Conservation (phyloP, 2,329 filamentous ascomycete genomes). For the Amesomyces nigricolor region DNA sequence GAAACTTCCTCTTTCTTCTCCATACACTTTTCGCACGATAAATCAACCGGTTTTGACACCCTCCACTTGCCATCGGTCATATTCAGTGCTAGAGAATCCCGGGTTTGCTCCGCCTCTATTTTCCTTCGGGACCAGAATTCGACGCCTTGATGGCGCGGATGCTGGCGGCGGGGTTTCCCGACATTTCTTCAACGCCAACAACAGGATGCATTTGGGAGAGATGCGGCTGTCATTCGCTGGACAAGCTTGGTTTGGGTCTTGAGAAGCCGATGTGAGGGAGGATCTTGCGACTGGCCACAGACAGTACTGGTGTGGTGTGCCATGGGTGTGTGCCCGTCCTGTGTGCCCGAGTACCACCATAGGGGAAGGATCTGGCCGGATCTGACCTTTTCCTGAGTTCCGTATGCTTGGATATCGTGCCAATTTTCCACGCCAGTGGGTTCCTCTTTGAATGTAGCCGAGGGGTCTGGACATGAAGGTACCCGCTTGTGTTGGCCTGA, state of each 20-base stretch:
- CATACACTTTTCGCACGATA: constrained; percentile 17
- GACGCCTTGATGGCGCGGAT: constrained; percentile 6
- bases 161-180: constrained; percentile 14
- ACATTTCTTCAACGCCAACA: constrained; percentile 8
- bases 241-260: not conserved
- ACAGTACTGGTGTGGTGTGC: not conserved
- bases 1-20: not conserved
- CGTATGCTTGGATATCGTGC: not conserved
- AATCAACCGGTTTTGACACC: constrained; percentile 22
- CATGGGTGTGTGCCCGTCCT: not conserved
- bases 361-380: not conserved
- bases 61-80: constrained; percentile 19
- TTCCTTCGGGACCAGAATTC: constrained; percentile 10
- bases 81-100: constrained; percentile 20
- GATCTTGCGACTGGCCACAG: constrained; percentile 3
- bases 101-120: constrained; percentile 3
- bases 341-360: not conserved
- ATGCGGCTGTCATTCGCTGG: not conserved
- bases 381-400: not conserved
- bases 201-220: too few relatives aligned
- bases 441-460: too few relatives aligned
- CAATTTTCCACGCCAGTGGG: too few relatives aligned
- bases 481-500: too few relatives aligned
- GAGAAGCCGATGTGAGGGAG: not conserved
- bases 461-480: too few relatives aligned